Percentiles rank a stretch among this genome's conserved stretches.
These are phyloP conservation scores for Rubia yunnanensis DNA, from an alignment of 257 asterid genomes.

Conservation along the genomic window DNA sequence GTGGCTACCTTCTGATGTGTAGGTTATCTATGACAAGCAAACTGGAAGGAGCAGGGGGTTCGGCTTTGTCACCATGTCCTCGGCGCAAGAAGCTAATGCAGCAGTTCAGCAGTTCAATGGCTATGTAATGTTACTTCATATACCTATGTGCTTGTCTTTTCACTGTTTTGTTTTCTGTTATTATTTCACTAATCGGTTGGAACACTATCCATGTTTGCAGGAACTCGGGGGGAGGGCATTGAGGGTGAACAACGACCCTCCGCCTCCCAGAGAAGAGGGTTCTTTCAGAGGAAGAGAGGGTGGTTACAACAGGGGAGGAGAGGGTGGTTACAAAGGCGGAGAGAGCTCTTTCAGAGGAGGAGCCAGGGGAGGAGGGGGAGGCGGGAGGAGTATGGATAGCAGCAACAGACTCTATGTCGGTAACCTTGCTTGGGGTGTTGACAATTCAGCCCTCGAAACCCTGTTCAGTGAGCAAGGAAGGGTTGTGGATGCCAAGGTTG, in stretches of 20 bases:
- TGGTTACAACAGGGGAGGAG: slow-evolving; percentile 22
- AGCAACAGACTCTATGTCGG: slow-evolving; percentile 63
- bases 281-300: slow-evolving; percentile 32
- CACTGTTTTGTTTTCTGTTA: not conserved
- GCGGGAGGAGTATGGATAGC: slow-evolving; percentile 21
- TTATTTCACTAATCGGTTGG: not conserved
- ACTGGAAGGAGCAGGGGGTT: slow-evolving; percentile 90
- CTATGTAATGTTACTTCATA: slow-evolving; percentile 40
- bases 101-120: slow-evolving; percentile 77
- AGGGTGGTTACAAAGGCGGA: slow-evolving; percentile 25
- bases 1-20: slow-evolving; percentile 6
- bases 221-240: slow-evolving; percentile 69
- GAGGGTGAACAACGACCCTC: slow-evolving; percentile 81
- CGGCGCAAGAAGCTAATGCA: slow-evolving; percentile 58
- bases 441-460: slow-evolving; percentile 54
- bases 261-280: slow-evolving; percentile 57
- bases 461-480: slow-evolving; percentile 68
- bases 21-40: slow-evolving; percentile 86
- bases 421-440: slow-evolving; percentile 89
- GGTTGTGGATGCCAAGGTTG: slow-evolving; percentile 80
- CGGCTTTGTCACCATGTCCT: slow-evolving; percentile 87
- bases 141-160: not conserved
- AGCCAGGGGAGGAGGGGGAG: slow-evolving; percentile 48
- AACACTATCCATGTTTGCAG: slow-evolving; percentile 27
- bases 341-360: slow-evolving; percentile 21